These are phyloP conservation scores for Yarrowia sp. DNA, from an alignment of 805 yeast genomes.

Conservation along the genomic window DNA sequence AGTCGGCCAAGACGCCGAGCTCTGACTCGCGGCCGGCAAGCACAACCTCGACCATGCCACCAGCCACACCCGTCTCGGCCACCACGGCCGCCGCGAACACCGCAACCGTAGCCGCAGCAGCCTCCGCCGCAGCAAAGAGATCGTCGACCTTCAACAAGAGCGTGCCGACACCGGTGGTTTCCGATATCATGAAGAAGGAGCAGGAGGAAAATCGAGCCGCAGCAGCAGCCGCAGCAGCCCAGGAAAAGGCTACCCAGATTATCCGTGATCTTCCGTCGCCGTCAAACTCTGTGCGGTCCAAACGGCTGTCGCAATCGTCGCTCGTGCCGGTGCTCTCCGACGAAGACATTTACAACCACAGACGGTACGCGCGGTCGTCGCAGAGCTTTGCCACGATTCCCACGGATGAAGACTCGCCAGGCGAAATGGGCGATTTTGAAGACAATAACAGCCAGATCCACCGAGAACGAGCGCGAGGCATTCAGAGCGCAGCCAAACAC, in stretches of 20 bases:
- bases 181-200: slow-evolving; percentile 22
- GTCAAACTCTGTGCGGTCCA: slow-evolving; percentile 23
- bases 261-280: slow-evolving; percentile 32
- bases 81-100: background rate
- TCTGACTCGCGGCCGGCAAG: slow-evolving; percentile 15
- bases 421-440: slow-evolving; percentile 33
- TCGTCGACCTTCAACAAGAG: slow-evolving; percentile 33
- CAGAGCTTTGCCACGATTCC: slow-evolving; percentile 35
- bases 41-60: slow-evolving; percentile 9
- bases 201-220: slow-evolving; percentile 12
- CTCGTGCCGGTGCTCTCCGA: slow-evolving; percentile 31
- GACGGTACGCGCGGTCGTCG: slow-evolving; percentile 13
- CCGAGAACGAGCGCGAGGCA: slow-evolving; percentile 8
- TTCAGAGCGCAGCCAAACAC: slow-evolving; percentile 37
- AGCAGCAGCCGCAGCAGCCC: slow-evolving; percentile 9
- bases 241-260: slow-evolving; percentile 12
- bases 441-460: slow-evolving; percentile 12
- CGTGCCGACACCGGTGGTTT: slow-evolving; percentile 36
- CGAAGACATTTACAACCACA: slow-evolving; percentile 27
- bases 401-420: slow-evolving; percentile 35
- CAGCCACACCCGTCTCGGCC: slow-evolving; percentile 3
- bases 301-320: slow-evolving; percentile 28
- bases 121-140: slow-evolving; percentile 33
- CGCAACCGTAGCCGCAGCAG: slow-evolving; percentile 22
- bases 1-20: slow-evolving; percentile 16